These are phyloP conservation scores for Phycomyces blakesleeanus DNA, from an alignment of 192 early-diverging fungal genomes.

Conservation along the genomic window DNA sequence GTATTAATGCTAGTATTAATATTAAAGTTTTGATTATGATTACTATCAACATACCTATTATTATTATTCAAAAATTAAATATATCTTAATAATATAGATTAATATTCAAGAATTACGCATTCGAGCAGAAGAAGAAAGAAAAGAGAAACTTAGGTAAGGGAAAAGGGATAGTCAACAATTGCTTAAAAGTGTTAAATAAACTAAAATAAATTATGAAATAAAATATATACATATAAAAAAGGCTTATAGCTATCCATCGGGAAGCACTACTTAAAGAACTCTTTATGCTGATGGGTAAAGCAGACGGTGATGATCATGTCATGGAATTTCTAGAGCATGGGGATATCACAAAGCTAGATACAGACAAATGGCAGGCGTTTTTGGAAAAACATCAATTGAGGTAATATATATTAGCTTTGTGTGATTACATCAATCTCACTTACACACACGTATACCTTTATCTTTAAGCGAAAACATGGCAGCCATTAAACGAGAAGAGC, in stretches of 20 bases:
- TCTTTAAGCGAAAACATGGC: not conserved
- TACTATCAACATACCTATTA: no score
- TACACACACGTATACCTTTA: no score
- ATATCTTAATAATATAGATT: not conserved
- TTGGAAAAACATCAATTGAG: slow-evolving; percentile 16
- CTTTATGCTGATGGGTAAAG: slow-evolving; percentile 17
- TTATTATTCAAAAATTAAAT: no score
- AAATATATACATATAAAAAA: slow-evolving; percentile 3
- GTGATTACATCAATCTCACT: not conserved
- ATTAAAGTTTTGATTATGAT: no score
- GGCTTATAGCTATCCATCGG: slow-evolving; percentile 15
- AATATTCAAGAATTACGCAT: slow-evolving; percentile 12
- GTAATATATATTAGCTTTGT: slow-evolving; percentile 8
- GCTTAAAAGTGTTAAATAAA: no score
- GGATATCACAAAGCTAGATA: slow-evolving; percentile 9
- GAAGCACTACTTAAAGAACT: slow-evolving; percentile 19
- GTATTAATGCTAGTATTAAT: no score
- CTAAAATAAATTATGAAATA: not conserved
- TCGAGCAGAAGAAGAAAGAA: slow-evolving; percentile 14
- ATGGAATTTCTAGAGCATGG: slow-evolving; percentile 16
- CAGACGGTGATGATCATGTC: slow-evolving; percentile 8
- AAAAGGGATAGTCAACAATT: no score
- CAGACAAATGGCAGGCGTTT: slow-evolving; percentile 21
- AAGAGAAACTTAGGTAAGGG: slow-evolving; percentile 20
- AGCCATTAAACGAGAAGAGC: not conserved